phyloP scores from a whole-genome alignment of 2,329 filamentous ascomycete species.

The Hypomyces rosellus region DNA sequence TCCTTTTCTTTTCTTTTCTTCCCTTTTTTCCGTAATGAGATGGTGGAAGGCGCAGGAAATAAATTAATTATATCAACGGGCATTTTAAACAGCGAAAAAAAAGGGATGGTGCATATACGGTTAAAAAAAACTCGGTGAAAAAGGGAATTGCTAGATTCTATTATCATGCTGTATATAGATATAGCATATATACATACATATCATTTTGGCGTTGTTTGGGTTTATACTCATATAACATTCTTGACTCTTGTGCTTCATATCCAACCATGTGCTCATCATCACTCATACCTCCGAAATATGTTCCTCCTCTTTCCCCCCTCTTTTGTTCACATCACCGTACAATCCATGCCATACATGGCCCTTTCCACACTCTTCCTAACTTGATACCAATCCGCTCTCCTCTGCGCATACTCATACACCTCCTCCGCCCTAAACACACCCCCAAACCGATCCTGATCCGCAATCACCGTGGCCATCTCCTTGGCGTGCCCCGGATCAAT shows the following conservation, averaged over 20 bases:
- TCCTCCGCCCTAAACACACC: slow-evolving; percentile 94
- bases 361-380: slow-evolving; percentile 85
- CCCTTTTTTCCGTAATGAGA: neutral
- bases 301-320: neutral
- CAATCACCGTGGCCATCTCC: slow-evolving; percentile 91
- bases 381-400: slow-evolving; percentile 90
- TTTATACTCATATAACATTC: too few relatives aligned
- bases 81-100: too few relatives aligned
- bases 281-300: neutral
- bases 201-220: neutral
- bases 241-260: too few relatives aligned
- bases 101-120: too few relatives aligned
- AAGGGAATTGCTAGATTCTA: too few relatives aligned
- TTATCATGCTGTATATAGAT: neutral
- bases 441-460: slow-evolving; percentile 81
- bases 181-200: neutral
- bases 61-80: neutral
- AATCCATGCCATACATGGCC: slow-evolving; percentile 96
- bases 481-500: slow-evolving; percentile 81
- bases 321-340: slow-evolving; percentile 64
- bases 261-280: neutral
- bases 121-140: too few relatives aligned
- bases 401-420: slow-evolving; percentile 93
- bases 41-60: neutral
- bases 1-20: slow-evolving; percentile 1